Evolutionary conservation across 805 yeast species (phyloP).

Genomic region (Candida ortonii): DNA sequence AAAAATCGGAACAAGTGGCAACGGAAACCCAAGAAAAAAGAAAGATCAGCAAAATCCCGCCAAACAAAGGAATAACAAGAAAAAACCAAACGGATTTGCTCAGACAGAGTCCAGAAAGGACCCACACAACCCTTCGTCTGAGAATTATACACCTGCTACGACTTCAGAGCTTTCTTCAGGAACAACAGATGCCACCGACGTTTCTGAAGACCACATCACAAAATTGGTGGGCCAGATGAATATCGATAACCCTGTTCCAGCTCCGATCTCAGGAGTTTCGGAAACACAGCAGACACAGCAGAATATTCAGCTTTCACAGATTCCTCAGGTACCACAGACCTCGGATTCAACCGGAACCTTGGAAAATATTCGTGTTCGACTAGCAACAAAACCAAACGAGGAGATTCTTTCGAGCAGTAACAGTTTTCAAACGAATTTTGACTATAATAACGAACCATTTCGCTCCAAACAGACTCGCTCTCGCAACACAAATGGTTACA

Average conservation of each 20-base stretch:
- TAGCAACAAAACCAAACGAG: too few relatives aligned
- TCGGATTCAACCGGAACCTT: slow-evolving; percentile 13
- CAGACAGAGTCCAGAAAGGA: slow-evolving; percentile 1
- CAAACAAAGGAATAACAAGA: slow-evolving; percentile 1
- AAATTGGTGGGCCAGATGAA: slow-evolving; percentile 7
- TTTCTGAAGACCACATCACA: slow-evolving; percentile 10
- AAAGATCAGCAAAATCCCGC: slow-evolving; percentile 7
- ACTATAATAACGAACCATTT: slow-evolving; percentile 6
- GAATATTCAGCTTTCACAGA: too few relatives aligned
- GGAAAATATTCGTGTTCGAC: slow-evolving; percentile 6
- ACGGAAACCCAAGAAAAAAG: slow-evolving; percentile 6
- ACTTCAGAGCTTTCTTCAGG: slow-evolving; percentile 11
- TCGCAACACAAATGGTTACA: slow-evolving; percentile 6
- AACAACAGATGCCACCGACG: slow-evolving; percentile 13
- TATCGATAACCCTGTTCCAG: slow-evolving; percentile 4
- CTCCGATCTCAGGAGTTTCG: too few relatives aligned
- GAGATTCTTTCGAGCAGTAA: too few relatives aligned
- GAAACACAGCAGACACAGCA: too few relatives aligned
- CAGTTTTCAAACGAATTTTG: too few relatives aligned
- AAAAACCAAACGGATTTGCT: slow-evolving; percentile 4
- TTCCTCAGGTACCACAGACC: slow-evolving; percentile 16
- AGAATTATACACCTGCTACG: slow-evolving; percentile 7
- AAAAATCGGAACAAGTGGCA: slow-evolving; percentile 4
- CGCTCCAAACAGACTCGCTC: slow-evolving; percentile 7
- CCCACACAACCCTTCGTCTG: not conserved